Conservation (phyloP, 805 yeast species). For the Metschnikowia lachancei region DNA sequence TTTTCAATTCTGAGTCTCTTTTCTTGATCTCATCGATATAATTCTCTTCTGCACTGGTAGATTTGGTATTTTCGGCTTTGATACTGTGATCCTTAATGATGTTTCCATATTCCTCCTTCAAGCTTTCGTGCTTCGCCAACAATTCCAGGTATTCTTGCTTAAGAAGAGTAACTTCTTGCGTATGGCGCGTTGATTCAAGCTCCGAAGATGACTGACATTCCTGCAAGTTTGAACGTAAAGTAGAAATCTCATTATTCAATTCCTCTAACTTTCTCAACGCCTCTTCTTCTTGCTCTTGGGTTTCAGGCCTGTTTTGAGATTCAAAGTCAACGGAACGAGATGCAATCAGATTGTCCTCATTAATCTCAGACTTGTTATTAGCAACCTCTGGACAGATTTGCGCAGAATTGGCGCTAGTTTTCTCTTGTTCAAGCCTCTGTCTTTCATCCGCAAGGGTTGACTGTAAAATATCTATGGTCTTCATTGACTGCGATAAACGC, state of each 20-base stretch:
- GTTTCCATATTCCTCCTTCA: conserved; percentile 1
- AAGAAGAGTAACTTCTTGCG: conserved; percentile 1
- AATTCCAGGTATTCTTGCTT: conserved; percentile 4
- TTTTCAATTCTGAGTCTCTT: conserved; percentile 3
- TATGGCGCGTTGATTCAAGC: neutral
- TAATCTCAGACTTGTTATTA: neutral
- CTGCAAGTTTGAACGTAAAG: conserved; percentile 1
- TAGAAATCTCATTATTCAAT: neutral
- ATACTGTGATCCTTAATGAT: neutral
- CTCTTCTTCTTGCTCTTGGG: neutral
- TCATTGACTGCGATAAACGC: conserved; percentile 1
- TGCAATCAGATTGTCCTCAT: no score
- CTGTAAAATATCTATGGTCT: conserved; percentile 6
- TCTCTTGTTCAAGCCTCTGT: neutral
- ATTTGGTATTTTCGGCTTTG: neutral
- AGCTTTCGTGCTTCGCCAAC: neutral
- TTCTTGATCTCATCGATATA: neutral
- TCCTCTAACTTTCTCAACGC: neutral
- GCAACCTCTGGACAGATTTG: neutral
- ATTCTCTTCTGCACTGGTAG: neutral
- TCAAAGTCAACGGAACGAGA: neutral
- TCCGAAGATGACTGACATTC: neutral
- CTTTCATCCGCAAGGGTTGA: neutral
- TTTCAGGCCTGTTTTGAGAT: neutral
- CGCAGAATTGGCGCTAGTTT: neutral